Conservation (phyloP, 495 filamentous ascomycete species). For the Podospora fimiseda region DNA sequence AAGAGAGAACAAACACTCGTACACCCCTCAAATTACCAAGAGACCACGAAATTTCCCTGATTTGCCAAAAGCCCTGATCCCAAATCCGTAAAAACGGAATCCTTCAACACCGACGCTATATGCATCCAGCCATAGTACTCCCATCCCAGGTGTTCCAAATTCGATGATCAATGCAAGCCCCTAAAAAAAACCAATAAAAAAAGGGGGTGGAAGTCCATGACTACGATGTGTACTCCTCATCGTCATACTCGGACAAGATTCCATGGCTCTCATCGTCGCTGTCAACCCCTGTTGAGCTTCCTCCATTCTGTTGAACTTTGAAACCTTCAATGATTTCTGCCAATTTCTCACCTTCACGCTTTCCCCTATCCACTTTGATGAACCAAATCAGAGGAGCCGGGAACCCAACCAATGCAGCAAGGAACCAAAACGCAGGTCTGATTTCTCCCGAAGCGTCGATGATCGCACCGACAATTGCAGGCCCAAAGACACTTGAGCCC, state of each 20-base stretch:
- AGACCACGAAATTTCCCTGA: no score
- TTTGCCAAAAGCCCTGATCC: neutral
- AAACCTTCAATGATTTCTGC: conserved; percentile 60
- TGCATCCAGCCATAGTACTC: conserved; percentile 20
- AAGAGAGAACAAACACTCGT: no score
- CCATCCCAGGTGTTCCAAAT: no score
- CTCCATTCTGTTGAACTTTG: conserved; percentile 20
- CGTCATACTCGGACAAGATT: conserved; percentile 31
- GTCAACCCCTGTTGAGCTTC: conserved; percentile 11
- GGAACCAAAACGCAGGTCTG: conserved; percentile 85
- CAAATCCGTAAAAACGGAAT: neutral
- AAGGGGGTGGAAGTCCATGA: neutral
- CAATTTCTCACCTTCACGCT: conserved; percentile 65
- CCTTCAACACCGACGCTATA: conserved; percentile 40
- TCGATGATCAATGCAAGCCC: no score
- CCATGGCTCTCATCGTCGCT: conserved; percentile 27
- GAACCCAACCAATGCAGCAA: conserved; percentile 73
- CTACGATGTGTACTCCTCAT: conserved; percentile 15
- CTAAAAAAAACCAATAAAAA: conserved; percentile 2
- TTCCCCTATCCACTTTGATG: conserved; percentile 86
- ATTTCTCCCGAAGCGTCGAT: conserved; percentile 88
- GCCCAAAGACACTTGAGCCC: conserved; percentile 89
- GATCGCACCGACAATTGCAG: conserved; percentile 85
- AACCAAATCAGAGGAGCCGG: conserved; percentile 78
- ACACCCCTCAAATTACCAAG: no score